Percentiles rank a stretch among this genome's conserved stretches.
Conservation (phyloP, 768 basidiomycete species). For the Auriscalpium vulgare region DNA sequence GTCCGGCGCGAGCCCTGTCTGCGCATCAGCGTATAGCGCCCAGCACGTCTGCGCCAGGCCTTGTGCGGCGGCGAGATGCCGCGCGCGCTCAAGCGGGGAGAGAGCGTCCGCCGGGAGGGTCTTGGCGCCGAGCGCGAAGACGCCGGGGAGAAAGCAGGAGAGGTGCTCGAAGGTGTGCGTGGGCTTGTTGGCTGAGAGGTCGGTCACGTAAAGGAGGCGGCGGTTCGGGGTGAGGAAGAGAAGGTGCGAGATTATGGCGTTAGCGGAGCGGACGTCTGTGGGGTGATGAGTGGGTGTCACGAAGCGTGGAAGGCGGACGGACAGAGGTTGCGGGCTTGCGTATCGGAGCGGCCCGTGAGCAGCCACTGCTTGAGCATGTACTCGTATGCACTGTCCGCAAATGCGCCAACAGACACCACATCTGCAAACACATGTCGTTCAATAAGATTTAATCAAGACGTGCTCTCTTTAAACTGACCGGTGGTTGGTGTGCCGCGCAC, state of each 20-base stretch:
- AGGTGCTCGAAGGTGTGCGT: constrained; percentile 66
- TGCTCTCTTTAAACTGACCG: constrained; percentile 27
- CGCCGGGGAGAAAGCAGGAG: constrained; percentile 73
- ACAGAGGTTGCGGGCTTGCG: constrained; percentile 61
- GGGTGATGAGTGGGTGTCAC: not conserved
- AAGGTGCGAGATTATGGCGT: constrained; percentile 52
- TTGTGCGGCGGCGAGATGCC: constrained; percentile 67
- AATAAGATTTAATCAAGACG: not conserved
- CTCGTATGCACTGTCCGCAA: constrained; percentile 71
- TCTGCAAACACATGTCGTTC: constrained; percentile 1
- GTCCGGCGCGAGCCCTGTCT: constrained; percentile 65
- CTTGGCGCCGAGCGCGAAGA: constrained; percentile 65
- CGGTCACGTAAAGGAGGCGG: constrained; percentile 67
- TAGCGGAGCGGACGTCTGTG: constrained; percentile 53
- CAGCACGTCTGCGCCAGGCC: constrained; percentile 71
- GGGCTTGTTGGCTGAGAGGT: constrained; percentile 25
- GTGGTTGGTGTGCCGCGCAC: constrained; percentile 33
- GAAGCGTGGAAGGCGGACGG: constrained; percentile 17
- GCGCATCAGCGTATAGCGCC: constrained; percentile 63
- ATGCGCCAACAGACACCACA: constrained; percentile 50
- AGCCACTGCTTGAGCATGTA: constrained; percentile 74
- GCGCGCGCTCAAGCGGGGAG: constrained; percentile 14
- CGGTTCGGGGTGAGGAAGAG: constrained; percentile 61
- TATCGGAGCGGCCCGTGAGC: constrained; percentile 57
- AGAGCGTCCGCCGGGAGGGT: constrained; percentile 49